phyloP scores from a whole-genome alignment of 2,329 filamentous ascomycete species.

The Penicillium sclerotiorum region DNA sequence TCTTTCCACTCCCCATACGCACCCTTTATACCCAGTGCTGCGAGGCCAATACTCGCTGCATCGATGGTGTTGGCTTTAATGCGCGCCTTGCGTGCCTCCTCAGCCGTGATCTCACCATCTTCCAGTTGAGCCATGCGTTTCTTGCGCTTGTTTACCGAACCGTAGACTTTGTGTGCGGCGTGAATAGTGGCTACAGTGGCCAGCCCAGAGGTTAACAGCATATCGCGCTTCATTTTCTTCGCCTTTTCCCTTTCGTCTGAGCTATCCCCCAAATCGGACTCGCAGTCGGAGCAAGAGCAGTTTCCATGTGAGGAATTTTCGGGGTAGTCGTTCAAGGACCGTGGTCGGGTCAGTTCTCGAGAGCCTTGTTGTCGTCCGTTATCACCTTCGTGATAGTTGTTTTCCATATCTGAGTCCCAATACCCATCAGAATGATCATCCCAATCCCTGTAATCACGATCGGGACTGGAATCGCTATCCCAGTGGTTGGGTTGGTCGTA shows the following conservation, averaged over 20 bases:
- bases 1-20: conserved; percentile 69
- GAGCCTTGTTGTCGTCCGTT: not conserved
- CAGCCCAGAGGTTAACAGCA: conserved; percentile 66
- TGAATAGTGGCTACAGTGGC: conserved; percentile 71
- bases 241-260: conserved; percentile 64
- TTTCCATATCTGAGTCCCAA: not conserved
- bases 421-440: not conserved
- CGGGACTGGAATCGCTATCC: not conserved
- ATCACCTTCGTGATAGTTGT: not conserved
- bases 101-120: conserved; percentile 63
- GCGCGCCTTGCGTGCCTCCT: conserved; percentile 65
- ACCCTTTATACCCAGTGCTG: conserved; percentile 68
- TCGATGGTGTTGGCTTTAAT: conserved; percentile 66
- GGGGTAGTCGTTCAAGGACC: not conserved
- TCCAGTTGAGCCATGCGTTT: conserved; percentile 60
- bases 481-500: not conserved
- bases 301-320: too few species aligned
- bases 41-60: conserved; percentile 66
- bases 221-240: conserved; percentile 68
- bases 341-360: not conserved
- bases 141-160: conserved; percentile 65
- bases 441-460: not conserved
- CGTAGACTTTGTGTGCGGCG: conserved; percentile 66
- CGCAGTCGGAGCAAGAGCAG: conserved; percentile 37
- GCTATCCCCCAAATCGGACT: conserved; percentile 58